phyloP scores from a whole-genome alignment of 345 rosid species.

The Rhodamnia rubescens region DNA sequence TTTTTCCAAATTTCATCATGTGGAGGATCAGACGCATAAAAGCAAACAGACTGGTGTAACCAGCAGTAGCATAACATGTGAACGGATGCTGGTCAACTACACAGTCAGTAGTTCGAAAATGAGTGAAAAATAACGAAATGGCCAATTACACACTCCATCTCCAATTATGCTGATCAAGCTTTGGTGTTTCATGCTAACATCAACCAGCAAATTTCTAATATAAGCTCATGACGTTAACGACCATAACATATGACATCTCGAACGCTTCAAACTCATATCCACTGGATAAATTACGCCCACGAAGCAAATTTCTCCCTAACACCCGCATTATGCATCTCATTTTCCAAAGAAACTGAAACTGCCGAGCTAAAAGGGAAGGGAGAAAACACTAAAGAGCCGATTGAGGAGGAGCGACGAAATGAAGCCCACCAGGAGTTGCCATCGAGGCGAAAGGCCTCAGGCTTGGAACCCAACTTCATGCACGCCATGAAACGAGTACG shows the following conservation, averaged over 20 bases:
- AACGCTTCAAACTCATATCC: not conserved
- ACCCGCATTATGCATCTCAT: not conserved
- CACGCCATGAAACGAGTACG: constrained; percentile 35
- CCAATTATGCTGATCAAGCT: not conserved
- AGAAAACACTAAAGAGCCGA: not conserved
- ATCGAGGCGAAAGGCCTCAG: constrained; percentile 64
- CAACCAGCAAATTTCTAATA: not conserved
- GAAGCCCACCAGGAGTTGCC: constrained; percentile 49
- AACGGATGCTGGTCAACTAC: not conserved
- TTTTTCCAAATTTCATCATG: not conserved
- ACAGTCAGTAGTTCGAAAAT: not conserved
- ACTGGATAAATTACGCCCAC: not conserved
- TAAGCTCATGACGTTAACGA: not conserved
- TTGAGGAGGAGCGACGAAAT: not conserved
- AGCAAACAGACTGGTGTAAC: not conserved
- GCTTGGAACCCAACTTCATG: constrained; percentile 82
- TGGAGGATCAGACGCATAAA: not conserved
- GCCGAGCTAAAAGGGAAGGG: not conserved
- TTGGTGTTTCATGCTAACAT: not conserved
- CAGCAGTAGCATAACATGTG: not conserved
- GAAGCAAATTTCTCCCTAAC: not conserved
- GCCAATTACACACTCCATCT: not conserved
- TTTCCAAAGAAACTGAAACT: not conserved
- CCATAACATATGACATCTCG: not conserved
- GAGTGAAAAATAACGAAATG: not conserved